phyloP scores from a whole-genome alignment of 192 early-diverging fungal genomes.

The Mortierella claussenii region DNA sequence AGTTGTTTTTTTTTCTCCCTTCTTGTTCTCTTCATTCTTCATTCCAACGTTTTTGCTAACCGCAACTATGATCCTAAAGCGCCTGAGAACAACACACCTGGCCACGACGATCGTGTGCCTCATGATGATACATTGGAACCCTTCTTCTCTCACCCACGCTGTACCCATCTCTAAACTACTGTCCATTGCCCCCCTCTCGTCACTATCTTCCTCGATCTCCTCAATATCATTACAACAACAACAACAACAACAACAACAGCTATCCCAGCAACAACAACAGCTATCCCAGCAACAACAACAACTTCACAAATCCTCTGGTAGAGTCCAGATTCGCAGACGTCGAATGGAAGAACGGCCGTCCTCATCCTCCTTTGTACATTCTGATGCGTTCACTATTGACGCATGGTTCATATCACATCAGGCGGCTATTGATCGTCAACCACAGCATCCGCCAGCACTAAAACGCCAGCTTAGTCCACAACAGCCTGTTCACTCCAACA shows the following conservation, averaged over 20 bases:
- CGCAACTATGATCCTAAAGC: too few species aligned
- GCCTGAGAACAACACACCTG: too few species aligned
- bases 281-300: background rate
- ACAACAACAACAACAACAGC: background rate
- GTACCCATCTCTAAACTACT: conserved; percentile 25
- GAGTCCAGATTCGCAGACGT: background rate
- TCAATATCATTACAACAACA: background rate
- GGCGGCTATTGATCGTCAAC: too few species aligned
- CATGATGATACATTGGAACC: background rate
- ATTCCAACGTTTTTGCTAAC: too few species aligned
- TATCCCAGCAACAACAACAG: background rate
- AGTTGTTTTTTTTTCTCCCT: too few species aligned
- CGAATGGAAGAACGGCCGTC: background rate
- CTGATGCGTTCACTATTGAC: background rate
- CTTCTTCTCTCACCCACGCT: conserved; percentile 6
- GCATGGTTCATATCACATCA: conserved; percentile 7
- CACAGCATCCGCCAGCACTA: conserved; percentile 2
- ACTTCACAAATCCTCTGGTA: background rate
- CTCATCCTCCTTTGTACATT: background rate
- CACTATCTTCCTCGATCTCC: background rate
- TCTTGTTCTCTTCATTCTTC: too few species aligned
- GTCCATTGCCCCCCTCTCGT: background rate
- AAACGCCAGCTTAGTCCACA: too few species aligned
- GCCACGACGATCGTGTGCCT: background rate
- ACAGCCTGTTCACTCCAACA: too few species aligned